These are phyloP conservation scores for Tylopilus subfusipes DNA, from an alignment of 768 basidiomycete genomes.

Conservation along the genomic window DNA sequence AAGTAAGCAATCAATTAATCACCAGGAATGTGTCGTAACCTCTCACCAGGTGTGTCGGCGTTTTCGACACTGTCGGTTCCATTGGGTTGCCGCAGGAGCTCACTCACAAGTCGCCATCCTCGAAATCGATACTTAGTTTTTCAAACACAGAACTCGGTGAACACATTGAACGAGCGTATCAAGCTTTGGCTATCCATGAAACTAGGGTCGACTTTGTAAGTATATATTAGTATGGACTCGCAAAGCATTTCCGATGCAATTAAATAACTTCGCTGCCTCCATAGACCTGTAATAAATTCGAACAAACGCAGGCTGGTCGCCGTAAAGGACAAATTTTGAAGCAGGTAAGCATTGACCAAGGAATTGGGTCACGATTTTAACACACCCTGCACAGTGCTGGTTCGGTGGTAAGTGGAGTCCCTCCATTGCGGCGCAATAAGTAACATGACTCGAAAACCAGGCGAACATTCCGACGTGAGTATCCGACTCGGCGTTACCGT, in stretches of 20 bases:
- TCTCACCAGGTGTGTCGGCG: slow-evolving; percentile 55
- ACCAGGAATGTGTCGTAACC: neutral
- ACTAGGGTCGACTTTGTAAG: slow-evolving; percentile 65
- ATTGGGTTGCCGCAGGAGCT: slow-evolving; percentile 68
- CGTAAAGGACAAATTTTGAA: slow-evolving; percentile 56
- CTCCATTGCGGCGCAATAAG: neutral
- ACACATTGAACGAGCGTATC: slow-evolving; percentile 64
- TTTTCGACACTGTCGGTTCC: slow-evolving; percentile 78
- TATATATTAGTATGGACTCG: neutral
- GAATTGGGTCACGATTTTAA: slow-evolving; percentile 3
- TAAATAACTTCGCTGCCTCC: neutral
- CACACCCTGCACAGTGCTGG: slow-evolving; percentile 50
- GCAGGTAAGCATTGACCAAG: slow-evolving; percentile 43
- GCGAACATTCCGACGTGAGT: slow-evolving; percentile 29
- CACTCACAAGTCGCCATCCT: slow-evolving; percentile 40
- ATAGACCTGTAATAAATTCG: slow-evolving; percentile 61
- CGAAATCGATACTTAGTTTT: slow-evolving; percentile 62
- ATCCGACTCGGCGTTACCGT: neutral
- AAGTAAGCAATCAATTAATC: slow-evolving; percentile 42
- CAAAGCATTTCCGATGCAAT: neutral
- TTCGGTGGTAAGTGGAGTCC: slow-evolving; percentile 49
- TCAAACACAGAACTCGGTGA: slow-evolving; percentile 54
- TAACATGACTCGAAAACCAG: slow-evolving; percentile 17
- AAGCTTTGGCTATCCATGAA: slow-evolving; percentile 72
- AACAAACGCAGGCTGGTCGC: slow-evolving; percentile 51